Base-by-base conservation (phyloP, 1,139 yeast genomes). In the Arxiozyma slooffiae region DNA sequence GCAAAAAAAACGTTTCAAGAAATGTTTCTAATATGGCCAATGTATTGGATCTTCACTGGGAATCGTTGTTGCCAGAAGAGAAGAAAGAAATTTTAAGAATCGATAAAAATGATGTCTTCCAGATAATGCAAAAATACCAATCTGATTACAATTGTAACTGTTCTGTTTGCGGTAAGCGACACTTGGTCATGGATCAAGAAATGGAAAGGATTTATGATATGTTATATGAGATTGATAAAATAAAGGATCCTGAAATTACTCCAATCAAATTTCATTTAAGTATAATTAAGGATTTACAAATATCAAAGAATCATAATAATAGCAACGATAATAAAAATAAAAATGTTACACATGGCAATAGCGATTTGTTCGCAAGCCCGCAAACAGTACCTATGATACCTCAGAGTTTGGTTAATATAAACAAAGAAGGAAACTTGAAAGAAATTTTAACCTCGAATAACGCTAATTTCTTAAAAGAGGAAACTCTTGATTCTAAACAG, bases 121-220 rank as follows among this genome's bases (percentile, higher is more conserved):
- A 76, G 52, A 75, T 80, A 51, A 79, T 86, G 68, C 78, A 77
- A 55, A 78, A 76, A 49, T 82, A 80, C 60, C 82, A 64, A 75
- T 60, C 70, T 70, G 58, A 73, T 67, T 58, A 67, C 65, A 59
- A 60, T 51, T 89, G 97, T 65, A 76, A 81, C 51, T 90, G 97
- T 65, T 72, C 81, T 6, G 81, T 81, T 34, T 90, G 97, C 68
- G 95, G 94, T 1, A 77, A 88, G 48, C 81, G 85, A 57, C 80
- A 82, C 57, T 71, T 75, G 53, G 80, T 88, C 36, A 79, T 88
- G 57, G 94, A 86, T 61, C 82, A 81, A 56, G 96, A 87, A 62
- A 76, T 90, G 61, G 90, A 85, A 59, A 79, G 80, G 50, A 78
- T 89, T 45, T 88, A 86, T 59, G 78, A 78, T 54, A 74, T 77